Evolutionary conservation across 352 stramenopile genomes (phyloP), one percentile per base, ranked within the genome.

Genomic region (Pythium scleroteichum): DNA sequence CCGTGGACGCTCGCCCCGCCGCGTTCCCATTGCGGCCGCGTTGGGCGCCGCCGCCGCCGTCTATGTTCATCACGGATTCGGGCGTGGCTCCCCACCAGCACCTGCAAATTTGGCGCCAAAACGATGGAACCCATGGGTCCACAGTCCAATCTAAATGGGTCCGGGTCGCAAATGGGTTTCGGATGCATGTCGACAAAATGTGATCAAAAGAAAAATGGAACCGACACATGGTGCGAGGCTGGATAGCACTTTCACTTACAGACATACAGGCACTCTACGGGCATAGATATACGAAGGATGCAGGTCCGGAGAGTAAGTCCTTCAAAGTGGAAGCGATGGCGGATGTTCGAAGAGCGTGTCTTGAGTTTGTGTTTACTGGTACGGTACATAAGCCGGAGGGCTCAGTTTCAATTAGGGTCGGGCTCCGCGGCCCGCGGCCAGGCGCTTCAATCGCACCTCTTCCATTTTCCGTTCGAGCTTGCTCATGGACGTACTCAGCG

Each of bases 401-500:
- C 47, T 5, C 26, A 39, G 29, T 42, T 8, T 5, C 32, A 47
- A 20, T 39, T 58, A 58, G 14, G 51, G 20, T 16, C 49, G 51
- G 26, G 5, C 29, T 10, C 53, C 19, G 27, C 50, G 40, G 22
- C 27, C 44, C 3, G 57, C 49, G 26, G 63, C 63, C 55, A 62
- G 55, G 56, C 63, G 63, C 74, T 87, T 89, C 47, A 92, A 75
- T 47, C 80, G 80, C 64, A 90, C 82, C 53, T 90, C 75, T 57
- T 94, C 85, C 61, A 94, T 85, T 44, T 78, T 80, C 59, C 86
- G 77, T 53, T 94, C 85, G 9, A 94, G 62, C 33, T 78, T 88
- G 62, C 49, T 79, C 80, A 94, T 90, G 24, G 80, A 90, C 49
- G 84, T 64, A 39, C 80, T 79, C 29, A 94, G 69, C 40, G 77